A percentile compares a stretch with the other conserved stretches of the same genome.
These are phyloP conservation scores for Peronosclerospora sorghi DNA, from an alignment of 352 stramenopile genomes.

Conservation along the genomic window DNA sequence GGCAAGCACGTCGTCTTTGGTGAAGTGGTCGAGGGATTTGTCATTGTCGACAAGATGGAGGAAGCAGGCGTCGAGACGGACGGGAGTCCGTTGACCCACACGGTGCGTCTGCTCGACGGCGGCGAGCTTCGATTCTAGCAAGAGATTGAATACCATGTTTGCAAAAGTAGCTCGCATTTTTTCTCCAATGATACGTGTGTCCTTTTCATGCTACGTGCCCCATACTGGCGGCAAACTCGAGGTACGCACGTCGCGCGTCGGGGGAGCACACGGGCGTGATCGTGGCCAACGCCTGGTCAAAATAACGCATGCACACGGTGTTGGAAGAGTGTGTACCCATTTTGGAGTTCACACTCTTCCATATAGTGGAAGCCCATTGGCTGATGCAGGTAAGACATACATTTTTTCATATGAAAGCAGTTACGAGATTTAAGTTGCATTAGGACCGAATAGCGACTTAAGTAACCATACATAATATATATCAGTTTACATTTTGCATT, in stretches of 20 bases:
- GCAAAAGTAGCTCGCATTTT: background rate
- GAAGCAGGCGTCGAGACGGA: conserved; percentile 45
- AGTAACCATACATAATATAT: too few relatives aligned
- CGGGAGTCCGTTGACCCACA: conserved; percentile 56
- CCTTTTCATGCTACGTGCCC: conserved; percentile 28
- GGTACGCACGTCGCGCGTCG: conserved; percentile 43
- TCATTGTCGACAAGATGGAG: conserved; percentile 80
- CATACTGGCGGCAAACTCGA: conserved; percentile 54
- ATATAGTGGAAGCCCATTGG: too few relatives aligned
- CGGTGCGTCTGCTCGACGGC: conserved; percentile 60
- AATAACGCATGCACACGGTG: conserved; percentile 48
- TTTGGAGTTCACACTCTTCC: too few relatives aligned
- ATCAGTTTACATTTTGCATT: too few relatives aligned
- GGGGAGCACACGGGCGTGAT: conserved; percentile 48
- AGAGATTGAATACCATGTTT: background rate
- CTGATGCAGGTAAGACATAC: too few relatives aligned
- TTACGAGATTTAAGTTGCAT: too few relatives aligned
- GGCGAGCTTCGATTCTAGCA: conserved; percentile 51
- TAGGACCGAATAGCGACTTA: too few relatives aligned
- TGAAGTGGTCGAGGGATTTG: conserved; percentile 72
- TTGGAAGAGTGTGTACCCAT: too few relatives aligned
- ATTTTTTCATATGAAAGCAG: too few relatives aligned
- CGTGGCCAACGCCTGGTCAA: conserved; percentile 33
- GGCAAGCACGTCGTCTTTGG: conserved; percentile 80
- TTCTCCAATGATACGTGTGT: background rate